These are phyloP conservation scores for Bruguiera sexangula DNA, from an alignment of 345 rosid genomes.

Conservation along the genomic window DNA sequence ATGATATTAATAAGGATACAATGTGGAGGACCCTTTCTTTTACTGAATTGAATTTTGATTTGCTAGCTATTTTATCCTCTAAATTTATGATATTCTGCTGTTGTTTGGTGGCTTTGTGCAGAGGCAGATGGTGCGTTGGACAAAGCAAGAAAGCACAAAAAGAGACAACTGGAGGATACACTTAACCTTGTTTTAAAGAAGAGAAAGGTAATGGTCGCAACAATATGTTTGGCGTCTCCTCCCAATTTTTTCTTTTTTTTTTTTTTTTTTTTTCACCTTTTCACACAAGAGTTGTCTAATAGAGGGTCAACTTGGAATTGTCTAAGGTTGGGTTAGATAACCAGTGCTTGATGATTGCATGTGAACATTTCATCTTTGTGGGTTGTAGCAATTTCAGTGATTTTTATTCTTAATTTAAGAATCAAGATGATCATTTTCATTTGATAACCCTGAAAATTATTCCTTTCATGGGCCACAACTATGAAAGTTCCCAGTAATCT, in stretches of 20 bases:
- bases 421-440: too few relatives aligned
- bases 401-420: too few relatives aligned
- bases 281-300: background rate
- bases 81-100: background rate
- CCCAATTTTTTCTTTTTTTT: too few relatives aligned
- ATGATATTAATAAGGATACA: background rate
- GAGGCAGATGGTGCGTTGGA: conserved; percentile 99
- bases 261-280: background rate
- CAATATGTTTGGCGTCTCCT: background rate
- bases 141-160: conserved; percentile 98
- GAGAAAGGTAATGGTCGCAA: conserved; percentile 63
- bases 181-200: conserved; percentile 83
- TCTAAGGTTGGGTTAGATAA: background rate
- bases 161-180: conserved; percentile 99
- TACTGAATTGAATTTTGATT: background rate
- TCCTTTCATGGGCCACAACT: too few relatives aligned
- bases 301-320: conserved; percentile 5
- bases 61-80: background rate
- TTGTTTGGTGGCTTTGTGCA: conserved; percentile 32
- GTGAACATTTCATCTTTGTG: background rate
- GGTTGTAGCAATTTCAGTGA: too few relatives aligned
- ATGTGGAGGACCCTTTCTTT: too few relatives aligned
- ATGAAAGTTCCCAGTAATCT: too few relatives aligned
- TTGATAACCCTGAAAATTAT: too few relatives aligned
- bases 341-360: background rate